These are phyloP conservation scores for Teunomyces pallodes DNA, from an alignment of 805 yeast genomes.

Conservation along the genomic window DNA sequence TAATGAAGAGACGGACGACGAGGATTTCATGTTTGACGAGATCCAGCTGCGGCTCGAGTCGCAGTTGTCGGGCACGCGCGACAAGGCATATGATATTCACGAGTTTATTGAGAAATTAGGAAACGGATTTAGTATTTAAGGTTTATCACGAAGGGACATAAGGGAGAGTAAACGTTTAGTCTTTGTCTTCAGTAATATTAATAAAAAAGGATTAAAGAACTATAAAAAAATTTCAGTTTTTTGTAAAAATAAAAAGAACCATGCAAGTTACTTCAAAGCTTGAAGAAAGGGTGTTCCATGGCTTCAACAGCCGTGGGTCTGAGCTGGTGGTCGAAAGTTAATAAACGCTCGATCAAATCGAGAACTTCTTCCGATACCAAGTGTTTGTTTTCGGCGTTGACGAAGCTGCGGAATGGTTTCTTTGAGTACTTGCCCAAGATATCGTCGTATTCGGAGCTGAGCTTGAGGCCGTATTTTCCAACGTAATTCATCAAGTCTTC, in stretches of 20 bases:
- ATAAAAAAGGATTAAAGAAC: conserved; percentile 1
- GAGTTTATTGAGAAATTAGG: conserved; percentile 22
- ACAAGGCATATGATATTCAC: conserved; percentile 24
- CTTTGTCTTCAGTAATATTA: not conserved
- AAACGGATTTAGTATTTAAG: conserved; percentile 15
- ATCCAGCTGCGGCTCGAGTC: conserved; percentile 20
- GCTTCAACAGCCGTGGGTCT: conserved; percentile 89
- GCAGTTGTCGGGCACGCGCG: conserved; percentile 21
- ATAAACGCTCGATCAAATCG: conserved; percentile 75
- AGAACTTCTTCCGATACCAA: conserved; percentile 66
- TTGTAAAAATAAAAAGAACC: not conserved
- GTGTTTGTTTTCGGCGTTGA: conserved; percentile 66
- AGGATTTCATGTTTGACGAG: conserved; percentile 23
- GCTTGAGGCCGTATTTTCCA: conserved; percentile 64
- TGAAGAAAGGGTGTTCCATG: conserved; percentile 59
- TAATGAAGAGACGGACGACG: conserved; percentile 14
- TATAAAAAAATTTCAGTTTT: not conserved
- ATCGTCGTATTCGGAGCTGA: conserved; percentile 75
- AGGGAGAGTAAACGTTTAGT: too few species aligned
- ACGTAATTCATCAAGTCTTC: conserved; percentile 71
- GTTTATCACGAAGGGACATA: not conserved
- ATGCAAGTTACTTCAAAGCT: conserved; percentile 6
- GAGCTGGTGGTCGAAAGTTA: conserved; percentile 85
- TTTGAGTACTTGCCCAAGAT: conserved; percentile 66
- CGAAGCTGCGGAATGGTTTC: conserved; percentile 83